Base-by-base conservation (phyloP, 176 grass and related monocot species). In the Aechmea fasciata region DNA sequence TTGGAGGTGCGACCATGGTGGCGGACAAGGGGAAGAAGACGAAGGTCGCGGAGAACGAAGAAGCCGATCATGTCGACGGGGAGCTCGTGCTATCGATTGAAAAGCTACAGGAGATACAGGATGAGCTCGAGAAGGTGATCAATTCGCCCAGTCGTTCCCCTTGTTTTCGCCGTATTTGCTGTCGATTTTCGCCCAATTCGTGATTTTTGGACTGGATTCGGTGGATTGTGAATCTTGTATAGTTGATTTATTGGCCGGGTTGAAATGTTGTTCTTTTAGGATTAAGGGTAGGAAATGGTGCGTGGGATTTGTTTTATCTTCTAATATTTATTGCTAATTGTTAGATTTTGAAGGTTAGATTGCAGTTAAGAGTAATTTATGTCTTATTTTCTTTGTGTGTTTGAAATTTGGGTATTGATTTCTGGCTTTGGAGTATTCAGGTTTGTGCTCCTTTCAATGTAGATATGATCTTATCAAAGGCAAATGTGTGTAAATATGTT, bases 21-120 rank as follows among this genome's bases (percentile, higher is more conserved):
- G 41, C 75, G 65, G 75, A 77, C 65, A 77, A 69, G 65, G 66
- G 65, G 52, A 77, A 77, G 75, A 77, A 77, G 75, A 22, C 75
- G 50, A 77, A 77, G 66, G 75, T 77, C 29, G 52, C 65, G 19
- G 75, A 77, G 41, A 25, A 51, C 11, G 63, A 66, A 22, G 75
- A 69, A 10, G 15, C 65, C 33, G 75, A 77, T 66, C 65, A 57
- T 47, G 47, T 77, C 52, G 75, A 77, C 19, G 75, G 75, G 19
- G 75, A 77, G 52, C 75, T 77, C 12, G 75, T 77, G 15, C 75
- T 77, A 17, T 61, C 52, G 29, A 77, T 77, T 51, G 75, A 77
- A 51, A 77, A 77, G 50, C 75, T 77, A 1, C 75, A 77, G 75
- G 75, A 77, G 66, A 50, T 77, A n/a, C 75, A 77, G 54, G 75